These are phyloP conservation scores for Picea sitchensis DNA, from an alignment of 75 land plant genomes.

Conservation along the genomic window DNA sequence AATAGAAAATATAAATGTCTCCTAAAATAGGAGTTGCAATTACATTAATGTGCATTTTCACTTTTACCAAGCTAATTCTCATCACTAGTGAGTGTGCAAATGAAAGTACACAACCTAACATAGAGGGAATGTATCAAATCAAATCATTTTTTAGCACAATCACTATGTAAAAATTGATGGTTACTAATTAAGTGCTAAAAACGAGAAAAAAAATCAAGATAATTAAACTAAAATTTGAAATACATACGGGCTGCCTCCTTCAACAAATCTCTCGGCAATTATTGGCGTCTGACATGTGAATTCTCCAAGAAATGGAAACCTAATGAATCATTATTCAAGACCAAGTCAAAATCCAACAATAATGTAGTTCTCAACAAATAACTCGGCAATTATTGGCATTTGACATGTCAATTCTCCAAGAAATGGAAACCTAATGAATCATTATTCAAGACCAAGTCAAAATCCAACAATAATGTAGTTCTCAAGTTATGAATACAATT, in stretches of 20 bases:
- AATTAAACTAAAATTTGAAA: neutral
- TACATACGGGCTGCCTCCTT: constrained; percentile 98
- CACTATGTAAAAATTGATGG: neutral
- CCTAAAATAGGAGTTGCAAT: no score
- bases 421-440: constrained; percentile 71
- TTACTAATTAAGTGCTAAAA: neutral
- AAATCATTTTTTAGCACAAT: neutral
- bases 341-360: neutral
- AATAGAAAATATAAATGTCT: no score
- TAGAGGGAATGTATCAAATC: neutral
- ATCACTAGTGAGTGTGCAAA: no score
- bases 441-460: neutral
- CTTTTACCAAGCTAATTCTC: no score
- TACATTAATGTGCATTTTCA: no score
- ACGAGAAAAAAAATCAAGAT: neutral
- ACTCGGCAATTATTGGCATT: constrained; percentile 89
- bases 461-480: neutral
- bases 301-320: constrained; percentile 91
- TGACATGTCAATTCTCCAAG: constrained; percentile 93
- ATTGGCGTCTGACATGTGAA: constrained; percentile 95
- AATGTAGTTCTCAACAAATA: constrained; percentile 61
- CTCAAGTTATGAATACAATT: neutral
- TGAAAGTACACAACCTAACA: no score
- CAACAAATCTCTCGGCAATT: constrained; percentile 90
- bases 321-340: constrained; percentile 12